Evolutionary conservation across 225 moss, liverwort and hornwort genomes (phyloP).

Genomic region (Ulota crispa): DNA sequence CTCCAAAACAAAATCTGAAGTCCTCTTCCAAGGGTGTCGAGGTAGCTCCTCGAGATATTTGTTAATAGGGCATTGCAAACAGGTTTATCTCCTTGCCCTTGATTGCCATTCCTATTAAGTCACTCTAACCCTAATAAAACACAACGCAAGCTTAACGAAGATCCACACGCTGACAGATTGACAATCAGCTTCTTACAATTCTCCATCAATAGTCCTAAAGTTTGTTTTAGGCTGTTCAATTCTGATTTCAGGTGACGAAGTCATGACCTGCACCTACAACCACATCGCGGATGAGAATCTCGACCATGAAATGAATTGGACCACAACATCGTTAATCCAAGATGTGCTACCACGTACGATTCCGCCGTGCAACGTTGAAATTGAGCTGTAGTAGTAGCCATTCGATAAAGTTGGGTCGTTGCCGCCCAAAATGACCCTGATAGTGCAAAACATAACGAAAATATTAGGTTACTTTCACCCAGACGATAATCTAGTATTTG

Average conservation of each 20-base stretch:
- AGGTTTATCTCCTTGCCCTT: neutral
- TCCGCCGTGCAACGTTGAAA: neutral
- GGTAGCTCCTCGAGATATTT: neutral
- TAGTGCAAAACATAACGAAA: neutral
- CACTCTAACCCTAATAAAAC: neutral
- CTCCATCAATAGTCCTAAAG: neutral
- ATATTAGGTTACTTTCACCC: neutral
- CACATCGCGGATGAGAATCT: neutral
- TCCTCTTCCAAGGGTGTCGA: neutral
- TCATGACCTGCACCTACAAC: neutral
- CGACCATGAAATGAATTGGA: neutral
- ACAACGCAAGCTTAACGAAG: neutral
- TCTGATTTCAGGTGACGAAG: neutral
- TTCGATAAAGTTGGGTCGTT: neutral
- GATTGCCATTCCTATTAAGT: neutral
- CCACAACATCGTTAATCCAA: neutral
- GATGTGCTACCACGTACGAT: neutral
- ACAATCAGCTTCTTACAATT: neutral
- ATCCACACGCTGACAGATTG: neutral
- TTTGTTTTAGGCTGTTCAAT: neutral
- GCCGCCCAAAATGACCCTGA: neutral
- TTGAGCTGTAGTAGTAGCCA: neutral
- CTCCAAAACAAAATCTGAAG: neutral
- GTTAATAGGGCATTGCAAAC: neutral
- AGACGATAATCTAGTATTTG: neutral